A percentile compares a stretch with the other conserved stretches of the same genome.
Evolutionary conservation across 108 stramenopile genomes (phyloP).

Genomic region (Asterionellopsis glacialis): DNA sequence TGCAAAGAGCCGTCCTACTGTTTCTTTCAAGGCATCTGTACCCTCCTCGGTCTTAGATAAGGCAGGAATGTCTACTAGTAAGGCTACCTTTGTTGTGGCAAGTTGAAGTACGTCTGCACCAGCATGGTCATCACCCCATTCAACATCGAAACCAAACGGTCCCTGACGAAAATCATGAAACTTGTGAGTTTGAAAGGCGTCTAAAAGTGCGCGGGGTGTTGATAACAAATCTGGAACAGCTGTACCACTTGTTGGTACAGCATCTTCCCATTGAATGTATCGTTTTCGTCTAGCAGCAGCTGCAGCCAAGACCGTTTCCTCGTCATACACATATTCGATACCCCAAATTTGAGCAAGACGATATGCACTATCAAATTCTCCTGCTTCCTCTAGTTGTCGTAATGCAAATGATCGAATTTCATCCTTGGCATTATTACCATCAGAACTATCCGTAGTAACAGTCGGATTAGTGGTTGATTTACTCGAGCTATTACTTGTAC

Average conservation of each 20-base stretch:
- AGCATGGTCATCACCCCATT: slow-evolving; percentile 54
- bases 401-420: slow-evolving; percentile 58
- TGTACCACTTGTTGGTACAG: slow-evolving; percentile 8
- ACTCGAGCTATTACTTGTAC: neutral
- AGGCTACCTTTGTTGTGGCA: slow-evolving; percentile 24
- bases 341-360: slow-evolving; percentile 52
- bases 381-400: slow-evolving; percentile 36
- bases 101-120: slow-evolving; percentile 63
- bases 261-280: slow-evolving; percentile 75
- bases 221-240: slow-evolving; percentile 39
- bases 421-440: neutral
- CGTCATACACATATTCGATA: slow-evolving; percentile 51
- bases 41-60: slow-evolving; percentile 49
- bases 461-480: neutral
- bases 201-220: slow-evolving; percentile 21
- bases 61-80: slow-evolving; percentile 68
- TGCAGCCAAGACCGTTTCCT: slow-evolving; percentile 35
- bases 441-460: neutral
- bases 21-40: slow-evolving; percentile 38
- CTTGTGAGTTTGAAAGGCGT: slow-evolving; percentile 11
- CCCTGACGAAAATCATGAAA: slow-evolving; percentile 11
- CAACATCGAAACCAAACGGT: slow-evolving; percentile 63
- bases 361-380: slow-evolving; percentile 35
- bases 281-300: slow-evolving; percentile 29
- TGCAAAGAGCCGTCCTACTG: slow-evolving; percentile 50